phyloP scores from a whole-genome alignment of 2,329 filamentous ascomycete genomes.

The Aureobasidium sp. region DNA sequence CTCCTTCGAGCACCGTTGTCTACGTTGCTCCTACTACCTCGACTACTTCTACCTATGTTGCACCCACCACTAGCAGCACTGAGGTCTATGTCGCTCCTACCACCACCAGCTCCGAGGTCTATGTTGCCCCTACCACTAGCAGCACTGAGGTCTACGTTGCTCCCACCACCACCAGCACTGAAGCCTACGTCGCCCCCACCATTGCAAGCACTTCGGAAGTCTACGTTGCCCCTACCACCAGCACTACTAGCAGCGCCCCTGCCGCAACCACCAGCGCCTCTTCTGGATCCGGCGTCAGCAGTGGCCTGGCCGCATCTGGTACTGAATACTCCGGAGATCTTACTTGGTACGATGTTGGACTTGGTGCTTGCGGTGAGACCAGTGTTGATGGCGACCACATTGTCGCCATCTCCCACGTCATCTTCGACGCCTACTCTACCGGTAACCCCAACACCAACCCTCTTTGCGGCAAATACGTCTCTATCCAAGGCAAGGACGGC shows the following conservation, averaged over 20 bases:
- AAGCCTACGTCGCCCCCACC: constrained; percentile 16
- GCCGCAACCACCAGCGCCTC: constrained; percentile 20
- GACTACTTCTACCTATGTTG: constrained; percentile 20
- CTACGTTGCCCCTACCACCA: constrained; percentile 19
- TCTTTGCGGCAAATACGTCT: constrained; percentile 63
- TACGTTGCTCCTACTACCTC: constrained; percentile 22
- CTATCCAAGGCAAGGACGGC: constrained; percentile 52
- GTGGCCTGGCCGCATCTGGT: constrained; percentile 28
- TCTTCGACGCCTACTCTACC: constrained; percentile 46
- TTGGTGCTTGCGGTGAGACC: constrained; percentile 68
- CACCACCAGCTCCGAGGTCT: constrained; percentile 18
- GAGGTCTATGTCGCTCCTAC: constrained; percentile 20
- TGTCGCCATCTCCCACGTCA: constrained; percentile 58
- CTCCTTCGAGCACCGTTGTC: constrained; percentile 19
- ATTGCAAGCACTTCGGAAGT: constrained; percentile 19
- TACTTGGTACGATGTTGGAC: constrained; percentile 66
- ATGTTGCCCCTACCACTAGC: constrained; percentile 19
- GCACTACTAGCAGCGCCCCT: constrained; percentile 17
- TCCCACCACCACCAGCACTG: constrained; percentile 16
- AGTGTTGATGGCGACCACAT: too few relatives aligned
- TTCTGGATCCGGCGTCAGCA: constrained; percentile 13
- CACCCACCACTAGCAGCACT: constrained; percentile 19
- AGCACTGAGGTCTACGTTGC: constrained; percentile 20
- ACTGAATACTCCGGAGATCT: constrained; percentile 53
- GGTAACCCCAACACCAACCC: constrained; percentile 56